These are phyloP conservation scores for Aspergillus sp. DNA, from an alignment of 2,329 filamentous ascomycete genomes.

Conservation along the genomic window DNA sequence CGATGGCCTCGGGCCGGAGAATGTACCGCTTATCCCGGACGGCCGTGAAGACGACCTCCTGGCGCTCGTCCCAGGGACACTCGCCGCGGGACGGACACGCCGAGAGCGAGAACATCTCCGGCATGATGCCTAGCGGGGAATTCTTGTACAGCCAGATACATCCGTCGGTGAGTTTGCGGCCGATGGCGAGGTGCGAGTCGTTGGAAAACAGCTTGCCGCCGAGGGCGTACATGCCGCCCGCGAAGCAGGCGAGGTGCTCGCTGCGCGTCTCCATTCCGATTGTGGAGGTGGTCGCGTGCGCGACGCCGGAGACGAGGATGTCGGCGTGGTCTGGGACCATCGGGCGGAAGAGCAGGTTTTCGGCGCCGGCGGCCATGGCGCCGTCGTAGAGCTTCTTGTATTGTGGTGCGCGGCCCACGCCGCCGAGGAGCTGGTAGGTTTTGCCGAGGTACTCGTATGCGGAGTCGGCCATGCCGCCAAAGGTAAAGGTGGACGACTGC, in stretches of 20 bases:
- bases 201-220: constrained; percentile 54
- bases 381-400: constrained; percentile 43
- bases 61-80: constrained; percentile 4
- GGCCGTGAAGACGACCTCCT: constrained; percentile 5
- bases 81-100: constrained; percentile 54
- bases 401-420: constrained; percentile 30
- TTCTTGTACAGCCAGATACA: constrained; percentile 63
- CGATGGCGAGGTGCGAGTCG: constrained; percentile 52
- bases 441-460: constrained; percentile 52
- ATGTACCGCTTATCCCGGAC: constrained; percentile 9
- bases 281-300: neutral
- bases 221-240: constrained; percentile 62
- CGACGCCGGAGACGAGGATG: constrained; percentile 6
- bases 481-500: constrained; percentile 32
- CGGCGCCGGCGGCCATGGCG: constrained; percentile 34
- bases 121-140: constrained; percentile 61
- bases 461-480: constrained; percentile 48
- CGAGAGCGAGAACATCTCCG: constrained; percentile 57
- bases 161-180: constrained; percentile 56
- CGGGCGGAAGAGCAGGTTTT: constrained; percentile 43
- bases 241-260: constrained; percentile 38
- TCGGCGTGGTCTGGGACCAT: constrained; percentile 31
- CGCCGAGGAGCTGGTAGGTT: constrained; percentile 45
- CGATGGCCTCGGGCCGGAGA: constrained; percentile 56
- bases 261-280: neutral